Evolutionary conservation across 106 monocot genomes (phyloP).

Genomic region (Agapanthus africanus): DNA sequence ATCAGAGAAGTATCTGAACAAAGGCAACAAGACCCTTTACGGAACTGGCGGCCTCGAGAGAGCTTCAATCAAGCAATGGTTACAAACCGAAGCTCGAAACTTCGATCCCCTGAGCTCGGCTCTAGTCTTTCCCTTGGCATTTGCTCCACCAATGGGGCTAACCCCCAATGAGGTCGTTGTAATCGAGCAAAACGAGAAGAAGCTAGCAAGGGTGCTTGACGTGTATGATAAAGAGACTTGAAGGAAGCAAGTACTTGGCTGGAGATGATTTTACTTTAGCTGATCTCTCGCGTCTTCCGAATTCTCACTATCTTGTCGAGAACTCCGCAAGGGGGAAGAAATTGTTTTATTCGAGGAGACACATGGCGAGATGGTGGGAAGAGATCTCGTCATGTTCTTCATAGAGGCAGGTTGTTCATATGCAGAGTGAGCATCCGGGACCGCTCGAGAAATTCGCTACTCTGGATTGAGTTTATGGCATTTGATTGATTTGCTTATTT

Average conservation of each 20-base stretch:
- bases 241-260: conserved; percentile 29
- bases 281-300: conserved; percentile 57
- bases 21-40: conserved; percentile 15
- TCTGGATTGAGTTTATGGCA: not conserved
- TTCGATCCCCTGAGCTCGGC: conserved; percentile 29
- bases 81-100: conserved; percentile 30
- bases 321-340: conserved; percentile 19
- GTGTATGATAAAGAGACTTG: conserved; percentile 35
- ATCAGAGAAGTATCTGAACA: conserved; percentile 14
- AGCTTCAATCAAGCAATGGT: conserved; percentile 43
- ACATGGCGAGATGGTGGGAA: conserved; percentile 33
- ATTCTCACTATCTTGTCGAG: conserved; percentile 21
- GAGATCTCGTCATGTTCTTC: conserved; percentile 24
- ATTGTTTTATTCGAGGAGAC: conserved; percentile 29
- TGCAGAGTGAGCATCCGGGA: conserved; percentile 22
- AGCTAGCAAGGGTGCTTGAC: conserved; percentile 33
- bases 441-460: not conserved
- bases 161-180: conserved; percentile 1
- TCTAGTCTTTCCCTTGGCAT: conserved; percentile 37
- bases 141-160: conserved; percentile 15
- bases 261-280: conserved; percentile 51
- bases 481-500: not conserved
- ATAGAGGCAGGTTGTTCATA: conserved; percentile 29
- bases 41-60: conserved; percentile 21
- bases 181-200: conserved; percentile 16